These are phyloP conservation scores for Monascus purpureus DNA, from an alignment of 495 filamentous ascomycete species.

Conservation along the genomic window DNA sequence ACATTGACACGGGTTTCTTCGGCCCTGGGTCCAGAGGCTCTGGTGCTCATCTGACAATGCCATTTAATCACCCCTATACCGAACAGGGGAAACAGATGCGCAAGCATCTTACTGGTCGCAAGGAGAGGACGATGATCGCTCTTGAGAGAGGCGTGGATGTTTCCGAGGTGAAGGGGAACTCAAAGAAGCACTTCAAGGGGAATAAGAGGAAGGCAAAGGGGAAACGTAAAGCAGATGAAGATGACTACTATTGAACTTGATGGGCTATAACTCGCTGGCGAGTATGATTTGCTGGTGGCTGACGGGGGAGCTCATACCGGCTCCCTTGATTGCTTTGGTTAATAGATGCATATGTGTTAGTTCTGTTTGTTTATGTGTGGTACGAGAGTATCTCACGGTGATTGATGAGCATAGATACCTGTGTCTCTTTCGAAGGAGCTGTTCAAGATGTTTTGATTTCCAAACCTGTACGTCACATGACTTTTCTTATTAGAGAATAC, in stretches of 20 bases:
- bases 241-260: constrained; percentile 20
- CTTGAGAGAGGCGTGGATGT: constrained; percentile 75
- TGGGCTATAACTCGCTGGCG: no score
- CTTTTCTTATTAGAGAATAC: no score
- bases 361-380: no score
- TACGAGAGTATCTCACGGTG: no score
- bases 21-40: constrained; percentile 42
- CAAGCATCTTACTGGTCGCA: constrained; percentile 66
- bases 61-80: constrained; percentile 78
- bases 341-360: no score
- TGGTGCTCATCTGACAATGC: constrained; percentile 54
- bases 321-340: no score
- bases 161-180: constrained; percentile 54
- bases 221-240: constrained; percentile 25
- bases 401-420: no score
- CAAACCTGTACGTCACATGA: no score
- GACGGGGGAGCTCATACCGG: no score
- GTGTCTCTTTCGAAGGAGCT: no score
- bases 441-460: no score
- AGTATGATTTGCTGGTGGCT: no score
- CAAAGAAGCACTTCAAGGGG: constrained; percentile 95
- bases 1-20: constrained; percentile 81
- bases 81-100: constrained; percentile 55
- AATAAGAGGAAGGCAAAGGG: constrained; percentile 54
- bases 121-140: constrained; percentile 71